Percentiles rank a stretch among this genome's conserved stretches.
These are phyloP conservation scores for Macrocybe gigantea DNA, from an alignment of 768 basidiomycete genomes.

Conservation along the genomic window DNA sequence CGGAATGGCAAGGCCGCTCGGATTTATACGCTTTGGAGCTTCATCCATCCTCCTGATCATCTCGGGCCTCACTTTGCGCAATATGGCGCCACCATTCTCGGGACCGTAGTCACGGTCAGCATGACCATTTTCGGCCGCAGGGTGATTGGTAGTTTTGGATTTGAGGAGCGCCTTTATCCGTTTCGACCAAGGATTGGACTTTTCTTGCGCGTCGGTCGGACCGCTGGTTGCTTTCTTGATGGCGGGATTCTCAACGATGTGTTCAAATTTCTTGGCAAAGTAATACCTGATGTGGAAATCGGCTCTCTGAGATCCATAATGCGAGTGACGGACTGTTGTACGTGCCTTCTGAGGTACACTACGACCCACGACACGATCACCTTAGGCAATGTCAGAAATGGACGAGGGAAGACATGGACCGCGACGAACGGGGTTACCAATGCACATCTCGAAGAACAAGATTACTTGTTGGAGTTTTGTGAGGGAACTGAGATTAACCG, in stretches of 20 bases:
- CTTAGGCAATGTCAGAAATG: conserved; percentile 25
- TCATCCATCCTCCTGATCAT: conserved; percentile 77
- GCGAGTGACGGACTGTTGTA: conserved; percentile 6
- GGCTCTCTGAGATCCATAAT: neutral
- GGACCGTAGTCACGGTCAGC: conserved; percentile 13
- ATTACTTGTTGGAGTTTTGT: conserved; percentile 67
- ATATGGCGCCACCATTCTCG: conserved; percentile 15
- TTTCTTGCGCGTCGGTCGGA: conserved; percentile 14
- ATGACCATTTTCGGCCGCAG: conserved; percentile 16
- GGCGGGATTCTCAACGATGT: conserved; percentile 44
- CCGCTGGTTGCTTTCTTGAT: conserved; percentile 18
- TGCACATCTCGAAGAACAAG: conserved; percentile 72
- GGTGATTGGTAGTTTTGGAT: conserved; percentile 5
- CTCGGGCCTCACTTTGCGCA: conserved; percentile 48
- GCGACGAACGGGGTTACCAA: conserved; percentile 65
- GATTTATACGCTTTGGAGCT: conserved; percentile 63
- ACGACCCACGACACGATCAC: conserved; percentile 80
- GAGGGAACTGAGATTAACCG: conserved; percentile 62
- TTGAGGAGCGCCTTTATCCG: conserved; percentile 14
- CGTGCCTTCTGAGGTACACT: conserved; percentile 70
- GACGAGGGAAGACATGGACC: no score
- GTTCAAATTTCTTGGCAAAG: conserved; percentile 63
- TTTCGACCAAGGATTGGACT: conserved; percentile 17
- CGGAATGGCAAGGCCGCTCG: conserved; percentile 52
- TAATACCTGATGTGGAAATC: conserved; percentile 41